Conservation (phyloP, 805 yeast genomes). For the Cyberlindnera mrakii region DNA sequence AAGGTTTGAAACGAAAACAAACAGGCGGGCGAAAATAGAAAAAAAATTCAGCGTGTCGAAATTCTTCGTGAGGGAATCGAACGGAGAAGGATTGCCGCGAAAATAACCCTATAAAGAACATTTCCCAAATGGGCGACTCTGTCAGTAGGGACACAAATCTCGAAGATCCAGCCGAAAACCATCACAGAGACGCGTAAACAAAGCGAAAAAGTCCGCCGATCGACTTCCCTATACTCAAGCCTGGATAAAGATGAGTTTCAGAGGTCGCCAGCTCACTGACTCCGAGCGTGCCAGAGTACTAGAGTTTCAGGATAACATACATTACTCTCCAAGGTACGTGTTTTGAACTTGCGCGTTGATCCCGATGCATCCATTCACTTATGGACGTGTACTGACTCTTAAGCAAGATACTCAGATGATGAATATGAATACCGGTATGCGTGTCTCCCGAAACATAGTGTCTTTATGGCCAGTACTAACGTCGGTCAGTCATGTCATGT, state of each 20-base stretch:
- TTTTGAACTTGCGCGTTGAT: neutral
- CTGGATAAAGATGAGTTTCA: constrained; percentile 25
- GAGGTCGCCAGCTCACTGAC: constrained; percentile 70
- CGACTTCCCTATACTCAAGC: too few relatives aligned
- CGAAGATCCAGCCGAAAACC: too few relatives aligned
- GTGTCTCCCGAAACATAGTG: neutral
- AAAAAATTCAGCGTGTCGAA: neutral
- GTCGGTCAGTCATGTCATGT: constrained; percentile 73
- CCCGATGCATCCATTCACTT: neutral
- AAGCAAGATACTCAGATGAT: constrained; percentile 75
- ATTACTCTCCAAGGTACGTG: constrained; percentile 71
- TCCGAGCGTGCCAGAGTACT: constrained; percentile 79
- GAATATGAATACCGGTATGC: constrained; percentile 68
- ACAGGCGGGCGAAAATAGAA: neutral
- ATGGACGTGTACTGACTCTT: constrained; percentile 5
- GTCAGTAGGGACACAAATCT: too few relatives aligned
- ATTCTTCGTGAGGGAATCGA: too few relatives aligned
- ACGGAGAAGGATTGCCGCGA: too few relatives aligned
- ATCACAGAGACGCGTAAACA: too few relatives aligned
- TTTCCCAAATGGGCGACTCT: too few relatives aligned
- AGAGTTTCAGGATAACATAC: constrained; percentile 90
- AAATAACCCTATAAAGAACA: too few relatives aligned
- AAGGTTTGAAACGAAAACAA: neutral
- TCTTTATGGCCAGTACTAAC: neutral
- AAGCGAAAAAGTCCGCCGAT: too few relatives aligned